Conservation (phyloP, 768 basidiomycete species). For the Rhizopogon vulgaris region DNA sequence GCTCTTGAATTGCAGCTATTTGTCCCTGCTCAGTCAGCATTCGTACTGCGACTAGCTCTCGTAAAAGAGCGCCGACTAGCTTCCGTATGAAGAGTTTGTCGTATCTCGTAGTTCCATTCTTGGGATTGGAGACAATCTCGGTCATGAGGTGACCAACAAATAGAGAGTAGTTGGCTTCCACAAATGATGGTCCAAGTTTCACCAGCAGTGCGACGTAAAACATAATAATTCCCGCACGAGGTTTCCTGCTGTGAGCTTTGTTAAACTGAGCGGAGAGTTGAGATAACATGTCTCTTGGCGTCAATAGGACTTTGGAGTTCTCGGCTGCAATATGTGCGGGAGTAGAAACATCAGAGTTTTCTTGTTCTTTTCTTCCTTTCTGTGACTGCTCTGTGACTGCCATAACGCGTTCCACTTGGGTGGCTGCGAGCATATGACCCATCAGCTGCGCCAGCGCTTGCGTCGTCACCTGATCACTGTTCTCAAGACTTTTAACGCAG, state of each 20-base stretch:
- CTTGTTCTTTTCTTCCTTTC: constrained; percentile 59
- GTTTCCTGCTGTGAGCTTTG: constrained; percentile 63
- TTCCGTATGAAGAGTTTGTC: constrained; percentile 70
- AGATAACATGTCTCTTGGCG: constrained; percentile 74
- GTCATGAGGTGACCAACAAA: constrained; percentile 73
- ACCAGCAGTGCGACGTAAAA: constrained; percentile 77
- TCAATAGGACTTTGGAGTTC: constrained; percentile 61
- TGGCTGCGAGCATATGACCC: constrained; percentile 78
- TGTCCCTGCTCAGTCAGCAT: constrained; percentile 93
- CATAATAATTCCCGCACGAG: constrained; percentile 82
- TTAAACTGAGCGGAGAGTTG: constrained; percentile 79
- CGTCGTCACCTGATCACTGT: constrained; percentile 78
- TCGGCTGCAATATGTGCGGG: constrained; percentile 41
- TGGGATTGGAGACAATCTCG: constrained; percentile 64
- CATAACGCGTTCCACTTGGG: constrained; percentile 61
- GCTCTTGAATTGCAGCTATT: constrained; percentile 83
- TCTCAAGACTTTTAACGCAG: constrained; percentile 72
- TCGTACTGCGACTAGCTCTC: constrained; percentile 82
- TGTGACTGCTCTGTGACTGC: constrained; percentile 41
- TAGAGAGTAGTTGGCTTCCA: constrained; percentile 77
- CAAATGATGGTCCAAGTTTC: constrained; percentile 67
- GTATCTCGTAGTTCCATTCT: constrained; percentile 54
- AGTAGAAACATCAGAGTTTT: constrained; percentile 51
- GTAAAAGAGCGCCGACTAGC: constrained; percentile 68
- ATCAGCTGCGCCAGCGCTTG: constrained; percentile 72